Conservation (phyloP, 2,329 filamentous ascomycete genomes). For the Cladosporium austrohemisphaericum region DNA sequence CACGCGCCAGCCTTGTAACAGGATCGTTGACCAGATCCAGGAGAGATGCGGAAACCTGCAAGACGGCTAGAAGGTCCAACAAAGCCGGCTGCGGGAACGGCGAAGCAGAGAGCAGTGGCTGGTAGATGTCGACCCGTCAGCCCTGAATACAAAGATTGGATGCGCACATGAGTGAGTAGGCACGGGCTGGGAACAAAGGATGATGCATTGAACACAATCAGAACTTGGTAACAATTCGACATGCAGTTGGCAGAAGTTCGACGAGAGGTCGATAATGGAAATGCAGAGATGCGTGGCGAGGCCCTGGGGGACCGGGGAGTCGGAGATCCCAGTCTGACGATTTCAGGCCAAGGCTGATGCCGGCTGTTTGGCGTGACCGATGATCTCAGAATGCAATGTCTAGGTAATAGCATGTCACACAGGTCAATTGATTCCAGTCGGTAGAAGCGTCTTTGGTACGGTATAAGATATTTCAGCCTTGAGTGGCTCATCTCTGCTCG, state of each 20-base stretch:
- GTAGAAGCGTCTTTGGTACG: too few species aligned
- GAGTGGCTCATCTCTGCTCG: too few species aligned
- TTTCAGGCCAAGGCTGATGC: conserved; percentile 10
- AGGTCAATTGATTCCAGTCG: too few species aligned
- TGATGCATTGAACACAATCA: neutral
- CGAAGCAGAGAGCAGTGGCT: neutral
- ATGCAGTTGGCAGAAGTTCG: neutral
- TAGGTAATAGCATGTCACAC: too few species aligned
- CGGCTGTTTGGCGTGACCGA: neutral
- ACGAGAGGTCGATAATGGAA: neutral
- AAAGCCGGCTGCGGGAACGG: neutral
- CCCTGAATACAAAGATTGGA: neutral
- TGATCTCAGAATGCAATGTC: too few species aligned
- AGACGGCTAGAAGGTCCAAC: conserved; percentile 9
- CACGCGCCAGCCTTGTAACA: neutral
- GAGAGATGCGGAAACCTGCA: neutral
- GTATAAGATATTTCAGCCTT: too few species aligned
- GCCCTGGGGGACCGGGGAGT: neutral
- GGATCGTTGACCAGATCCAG: neutral
- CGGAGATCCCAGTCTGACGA: conserved; percentile 3
- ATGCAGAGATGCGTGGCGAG: neutral
- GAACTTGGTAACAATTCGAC: neutral
- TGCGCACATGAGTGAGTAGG: neutral
- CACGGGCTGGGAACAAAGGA: neutral
- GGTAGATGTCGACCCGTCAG: neutral